A percentile compares a stretch with the other conserved stretches of the same genome.
phyloP scores from a whole-genome alignment of 495 filamentous ascomycete species.

The Aspergillus indologenus region DNA sequence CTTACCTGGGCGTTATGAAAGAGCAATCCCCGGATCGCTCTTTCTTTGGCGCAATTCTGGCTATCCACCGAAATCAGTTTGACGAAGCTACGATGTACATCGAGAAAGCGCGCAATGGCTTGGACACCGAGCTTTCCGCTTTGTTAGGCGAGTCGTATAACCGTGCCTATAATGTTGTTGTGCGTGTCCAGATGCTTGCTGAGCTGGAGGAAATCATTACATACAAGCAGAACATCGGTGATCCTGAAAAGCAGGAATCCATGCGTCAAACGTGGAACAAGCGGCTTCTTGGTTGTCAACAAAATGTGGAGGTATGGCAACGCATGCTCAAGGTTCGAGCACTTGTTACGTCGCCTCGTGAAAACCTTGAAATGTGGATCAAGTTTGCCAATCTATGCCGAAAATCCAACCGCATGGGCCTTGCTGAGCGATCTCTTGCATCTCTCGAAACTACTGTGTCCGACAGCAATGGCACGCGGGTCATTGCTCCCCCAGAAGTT shows the following conservation, averaged over 20 bases:
- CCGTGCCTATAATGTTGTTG: slow-evolving; percentile 90
- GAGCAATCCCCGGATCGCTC: slow-evolving; percentile 85
- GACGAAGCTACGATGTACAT: slow-evolving; percentile 81
- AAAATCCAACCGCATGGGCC: slow-evolving; percentile 87
- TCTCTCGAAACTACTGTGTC: slow-evolving; percentile 63
- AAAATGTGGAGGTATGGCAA: slow-evolving; percentile 98
- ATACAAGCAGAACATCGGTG: slow-evolving; percentile 84
- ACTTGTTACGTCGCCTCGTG: slow-evolving; percentile 81
- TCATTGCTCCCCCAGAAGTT: slow-evolving; percentile 67
- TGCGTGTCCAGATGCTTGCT: slow-evolving; percentile 96
- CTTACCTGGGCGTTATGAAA: slow-evolving; percentile 93
- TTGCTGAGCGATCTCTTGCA: slow-evolving; percentile 95
- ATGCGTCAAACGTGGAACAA: slow-evolving; percentile 95
- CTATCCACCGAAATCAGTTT: slow-evolving; percentile 92
- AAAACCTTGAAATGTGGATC: slow-evolving; percentile 98
- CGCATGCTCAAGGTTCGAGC: slow-evolving; percentile 93
- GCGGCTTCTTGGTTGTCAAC: slow-evolving; percentile 88
- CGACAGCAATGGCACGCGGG: slow-evolving; percentile 52
- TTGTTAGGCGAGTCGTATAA: slow-evolving; percentile 96
- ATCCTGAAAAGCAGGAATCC: slow-evolving; percentile 78
- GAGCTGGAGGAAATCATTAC: slow-evolving; percentile 97
- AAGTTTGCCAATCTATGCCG: slow-evolving; percentile 98
- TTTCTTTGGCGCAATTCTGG: slow-evolving; percentile 94
- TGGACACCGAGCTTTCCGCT: slow-evolving; percentile 92
- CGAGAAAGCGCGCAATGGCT: slow-evolving; percentile 83